phyloP scores from a whole-genome alignment of 306 rosid genomes.

The Prunus mume region DNA sequence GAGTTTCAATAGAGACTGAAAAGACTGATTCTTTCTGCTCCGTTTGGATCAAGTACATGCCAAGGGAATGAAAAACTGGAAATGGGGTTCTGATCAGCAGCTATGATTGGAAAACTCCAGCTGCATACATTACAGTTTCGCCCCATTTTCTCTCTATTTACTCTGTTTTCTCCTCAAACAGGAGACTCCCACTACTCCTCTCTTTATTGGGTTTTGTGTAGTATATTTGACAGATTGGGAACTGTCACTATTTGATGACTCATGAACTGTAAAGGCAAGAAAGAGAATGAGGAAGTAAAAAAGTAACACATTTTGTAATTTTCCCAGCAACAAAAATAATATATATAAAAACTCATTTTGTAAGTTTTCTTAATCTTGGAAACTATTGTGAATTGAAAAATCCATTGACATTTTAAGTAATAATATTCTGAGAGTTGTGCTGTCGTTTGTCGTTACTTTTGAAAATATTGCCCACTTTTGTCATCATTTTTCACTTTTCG shows the following conservation, averaged over 20 bases:
- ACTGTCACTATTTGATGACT: slow-evolving; percentile 44
- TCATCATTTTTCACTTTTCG: neutral
- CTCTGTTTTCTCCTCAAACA: slow-evolving; percentile 19
- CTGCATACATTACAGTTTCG: slow-evolving; percentile 30
- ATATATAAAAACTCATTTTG: neutral
- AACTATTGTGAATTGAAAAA: neutral
- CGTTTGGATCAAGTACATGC: slow-evolving; percentile 32
- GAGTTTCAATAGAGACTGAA: slow-evolving; percentile 27
- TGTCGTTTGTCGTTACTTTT: neutral
- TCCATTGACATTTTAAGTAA: neutral
- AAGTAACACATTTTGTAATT: slow-evolving; percentile 8
- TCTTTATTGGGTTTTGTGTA: slow-evolving; percentile 31
- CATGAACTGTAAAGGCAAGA: slow-evolving; percentile 41
- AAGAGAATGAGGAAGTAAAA: slow-evolving; percentile 22
- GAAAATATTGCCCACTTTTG: neutral
- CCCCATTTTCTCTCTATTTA: neutral
- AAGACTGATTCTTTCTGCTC: slow-evolving; percentile 18
- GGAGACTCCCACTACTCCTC: slow-evolving; percentile 11
- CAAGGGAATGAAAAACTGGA: slow-evolving; percentile 29
- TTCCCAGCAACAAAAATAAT: too few relatives aligned
- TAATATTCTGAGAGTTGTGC: neutral
- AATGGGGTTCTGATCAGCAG: slow-evolving; percentile 38
- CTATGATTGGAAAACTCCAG: slow-evolving; percentile 32
- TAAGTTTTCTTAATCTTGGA: neutral
- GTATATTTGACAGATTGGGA: slow-evolving; percentile 32